Conservation (phyloP, 2,329 filamentous ascomycete genomes). For the Colletotrichum endophyticum region DNA sequence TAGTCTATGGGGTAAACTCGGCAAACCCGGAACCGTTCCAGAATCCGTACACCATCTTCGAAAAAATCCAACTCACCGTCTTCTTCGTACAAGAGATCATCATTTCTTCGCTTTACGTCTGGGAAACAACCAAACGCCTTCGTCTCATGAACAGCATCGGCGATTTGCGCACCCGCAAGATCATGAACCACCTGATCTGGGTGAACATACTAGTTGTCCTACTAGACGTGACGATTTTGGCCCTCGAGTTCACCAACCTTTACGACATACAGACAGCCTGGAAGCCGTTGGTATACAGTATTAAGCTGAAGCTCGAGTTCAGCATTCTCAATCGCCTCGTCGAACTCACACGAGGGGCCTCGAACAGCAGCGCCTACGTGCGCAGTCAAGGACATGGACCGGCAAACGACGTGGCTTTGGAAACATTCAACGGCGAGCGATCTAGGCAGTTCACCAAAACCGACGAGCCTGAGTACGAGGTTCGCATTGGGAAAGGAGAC, state of each 20-base stretch:
- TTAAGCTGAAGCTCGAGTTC: constrained; percentile 43
- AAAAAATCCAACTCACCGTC: constrained; percentile 33
- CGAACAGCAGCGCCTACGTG: background rate
- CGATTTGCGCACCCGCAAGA: constrained; percentile 24
- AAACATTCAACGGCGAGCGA: background rate
- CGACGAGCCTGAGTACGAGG: background rate
- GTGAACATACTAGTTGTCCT: constrained; percentile 51
- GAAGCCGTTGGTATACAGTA: constrained; percentile 36
- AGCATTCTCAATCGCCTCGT: constrained; percentile 38
- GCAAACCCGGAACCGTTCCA: constrained; percentile 35
- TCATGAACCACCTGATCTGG: constrained; percentile 47
- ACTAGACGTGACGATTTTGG: constrained; percentile 44
- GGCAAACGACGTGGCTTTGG: background rate
- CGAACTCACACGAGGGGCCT: constrained; percentile 25
- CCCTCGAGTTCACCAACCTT: constrained; percentile 34
- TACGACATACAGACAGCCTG: constrained; percentile 37
- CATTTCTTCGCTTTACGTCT: constrained; percentile 58
- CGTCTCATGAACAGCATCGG: background rate
- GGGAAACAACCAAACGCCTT: constrained; percentile 51
- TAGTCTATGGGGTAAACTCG: constrained; percentile 58
- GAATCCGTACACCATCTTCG: constrained; percentile 48
- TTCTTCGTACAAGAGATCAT: constrained; percentile 32
- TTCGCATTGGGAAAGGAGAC: background rate
- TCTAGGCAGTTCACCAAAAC: background rate
- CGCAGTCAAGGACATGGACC: background rate